Conservation (phyloP, 2,329 filamentous ascomycete genomes). For the Rugonectria rugulosa region DNA sequence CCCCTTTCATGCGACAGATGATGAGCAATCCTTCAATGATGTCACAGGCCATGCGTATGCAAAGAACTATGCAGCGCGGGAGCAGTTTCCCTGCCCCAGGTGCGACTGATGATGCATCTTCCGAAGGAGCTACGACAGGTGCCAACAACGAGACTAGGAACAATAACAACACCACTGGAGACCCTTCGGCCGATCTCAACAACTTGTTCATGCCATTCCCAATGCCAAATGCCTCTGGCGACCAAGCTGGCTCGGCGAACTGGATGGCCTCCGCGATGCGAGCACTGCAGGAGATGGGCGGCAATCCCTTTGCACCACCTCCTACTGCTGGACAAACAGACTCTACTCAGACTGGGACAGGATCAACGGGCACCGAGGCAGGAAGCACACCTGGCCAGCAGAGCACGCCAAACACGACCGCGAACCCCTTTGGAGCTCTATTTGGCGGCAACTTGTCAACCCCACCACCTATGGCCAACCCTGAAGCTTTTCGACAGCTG, state of each 20-base stretch:
- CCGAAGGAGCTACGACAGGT: conserved; percentile 54
- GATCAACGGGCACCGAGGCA: conserved; percentile 29
- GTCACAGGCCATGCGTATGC: conserved; percentile 82
- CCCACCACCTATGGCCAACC: conserved; percentile 56
- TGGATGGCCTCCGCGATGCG: conserved; percentile 33
- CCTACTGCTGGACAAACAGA: neutral
- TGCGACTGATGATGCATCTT: conserved; percentile 77
- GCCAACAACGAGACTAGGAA: conserved; percentile 42
- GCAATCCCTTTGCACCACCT: conserved; percentile 47
- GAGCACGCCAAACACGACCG: conserved; percentile 47
- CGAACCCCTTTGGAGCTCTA: conserved; percentile 74
- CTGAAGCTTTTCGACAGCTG: conserved; percentile 64
- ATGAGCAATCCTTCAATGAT: conserved; percentile 90
- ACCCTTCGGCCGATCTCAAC: too few species aligned
- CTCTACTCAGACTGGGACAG: too few species aligned
- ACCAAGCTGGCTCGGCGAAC: conserved; percentile 16
- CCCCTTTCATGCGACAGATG: conserved; percentile 88
- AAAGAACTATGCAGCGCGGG: conserved; percentile 70
- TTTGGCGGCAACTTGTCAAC: conserved; percentile 54
- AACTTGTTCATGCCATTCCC: conserved; percentile 48
- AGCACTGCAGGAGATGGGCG: conserved; percentile 41
- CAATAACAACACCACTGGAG: conserved; percentile 33
- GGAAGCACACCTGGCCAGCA: conserved; percentile 32
- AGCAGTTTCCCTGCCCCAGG: conserved; percentile 87
- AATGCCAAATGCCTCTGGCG: conserved; percentile 31